Conservation (phyloP, 116 monocot genomes). For the Dioscorea cayenensis region DNA sequence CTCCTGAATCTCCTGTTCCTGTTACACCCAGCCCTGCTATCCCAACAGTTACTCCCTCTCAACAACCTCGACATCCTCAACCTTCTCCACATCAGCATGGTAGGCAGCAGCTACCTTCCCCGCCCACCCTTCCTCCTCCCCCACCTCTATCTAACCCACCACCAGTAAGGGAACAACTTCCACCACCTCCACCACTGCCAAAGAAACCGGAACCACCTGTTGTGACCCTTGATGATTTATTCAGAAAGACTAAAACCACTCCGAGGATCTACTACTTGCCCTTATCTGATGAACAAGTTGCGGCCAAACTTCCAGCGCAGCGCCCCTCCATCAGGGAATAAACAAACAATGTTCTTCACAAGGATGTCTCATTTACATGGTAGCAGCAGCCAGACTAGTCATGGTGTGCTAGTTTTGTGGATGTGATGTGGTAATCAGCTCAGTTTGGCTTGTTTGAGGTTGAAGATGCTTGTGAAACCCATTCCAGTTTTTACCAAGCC, state of each 20-base stretch:
- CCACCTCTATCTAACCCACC: conserved; percentile 23
- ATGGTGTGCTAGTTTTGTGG: background rate
- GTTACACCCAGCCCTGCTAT: conserved; percentile 32
- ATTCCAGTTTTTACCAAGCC: too few relatives aligned
- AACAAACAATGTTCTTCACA: background rate
- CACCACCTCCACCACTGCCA: conserved; percentile 22
- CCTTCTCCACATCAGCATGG: conserved; percentile 18
- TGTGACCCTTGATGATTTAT: conserved; percentile 84
- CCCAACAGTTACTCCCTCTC: conserved; percentile 9
- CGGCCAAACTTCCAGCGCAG: conserved; percentile 36
- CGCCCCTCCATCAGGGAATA: conserved; percentile 20
- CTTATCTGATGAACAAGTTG: conserved; percentile 64
- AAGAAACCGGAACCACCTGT: conserved; percentile 58
- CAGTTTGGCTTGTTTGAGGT: background rate
- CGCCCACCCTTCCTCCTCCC: conserved; percentile 25
- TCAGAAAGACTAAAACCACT: conserved; percentile 66
- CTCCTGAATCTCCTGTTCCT: conserved; percentile 42
- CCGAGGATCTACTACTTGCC: conserved; percentile 92
- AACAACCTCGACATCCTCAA: conserved; percentile 8
- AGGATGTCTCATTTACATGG: background rate
- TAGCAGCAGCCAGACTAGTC: background rate
- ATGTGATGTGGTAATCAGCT: background rate
- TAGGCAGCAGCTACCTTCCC: conserved; percentile 45
- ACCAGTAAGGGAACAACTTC: conserved; percentile 23
- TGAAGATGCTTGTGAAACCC: too few relatives aligned